These are phyloP conservation scores for Vachellia collinsii DNA, from an alignment of 306 rosid species.

Conservation along the genomic window DNA sequence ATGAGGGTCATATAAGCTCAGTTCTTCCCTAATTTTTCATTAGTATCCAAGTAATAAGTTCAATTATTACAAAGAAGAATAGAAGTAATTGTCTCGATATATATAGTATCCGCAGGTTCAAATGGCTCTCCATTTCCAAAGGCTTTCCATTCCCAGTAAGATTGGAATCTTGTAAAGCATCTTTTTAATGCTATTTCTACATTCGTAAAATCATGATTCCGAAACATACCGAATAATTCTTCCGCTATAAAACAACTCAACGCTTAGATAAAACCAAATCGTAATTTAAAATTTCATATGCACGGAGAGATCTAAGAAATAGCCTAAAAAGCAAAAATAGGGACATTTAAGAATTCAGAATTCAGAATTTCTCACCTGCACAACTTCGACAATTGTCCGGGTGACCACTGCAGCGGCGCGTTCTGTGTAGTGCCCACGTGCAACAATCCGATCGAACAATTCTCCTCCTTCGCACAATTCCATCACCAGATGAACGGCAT, in stretches of 20 bases:
- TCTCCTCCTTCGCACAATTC: conserved; percentile 94
- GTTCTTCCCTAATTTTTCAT: neutral
- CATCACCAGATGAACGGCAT: conserved; percentile 87
- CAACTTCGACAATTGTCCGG: conserved; percentile 83
- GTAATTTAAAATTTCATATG: neutral
- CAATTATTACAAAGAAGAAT: too few species aligned
- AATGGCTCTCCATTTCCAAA: neutral
- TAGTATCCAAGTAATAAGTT: too few species aligned
- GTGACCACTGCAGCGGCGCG: conserved; percentile 87
- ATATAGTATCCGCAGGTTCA: neutral
- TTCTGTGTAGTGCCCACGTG: conserved; percentile 86
- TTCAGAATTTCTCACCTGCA: conserved; percentile 59
- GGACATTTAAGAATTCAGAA: neutral
- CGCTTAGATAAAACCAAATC: neutral
- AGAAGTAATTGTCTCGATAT: neutral
- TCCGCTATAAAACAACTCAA: conserved; percentile 2
- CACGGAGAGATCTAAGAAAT: conserved; percentile 19
- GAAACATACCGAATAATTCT: neutral
- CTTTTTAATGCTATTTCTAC: neutral
- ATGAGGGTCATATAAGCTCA: too few species aligned
- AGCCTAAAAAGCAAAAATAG: neutral
- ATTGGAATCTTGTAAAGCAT: neutral
- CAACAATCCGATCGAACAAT: conserved; percentile 85
- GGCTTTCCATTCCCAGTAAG: neutral
- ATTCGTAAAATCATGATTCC: neutral